Base-by-base conservation (phyloP, 2,329 filamentous ascomycete genomes). In the Diplodia corticola region DNA sequence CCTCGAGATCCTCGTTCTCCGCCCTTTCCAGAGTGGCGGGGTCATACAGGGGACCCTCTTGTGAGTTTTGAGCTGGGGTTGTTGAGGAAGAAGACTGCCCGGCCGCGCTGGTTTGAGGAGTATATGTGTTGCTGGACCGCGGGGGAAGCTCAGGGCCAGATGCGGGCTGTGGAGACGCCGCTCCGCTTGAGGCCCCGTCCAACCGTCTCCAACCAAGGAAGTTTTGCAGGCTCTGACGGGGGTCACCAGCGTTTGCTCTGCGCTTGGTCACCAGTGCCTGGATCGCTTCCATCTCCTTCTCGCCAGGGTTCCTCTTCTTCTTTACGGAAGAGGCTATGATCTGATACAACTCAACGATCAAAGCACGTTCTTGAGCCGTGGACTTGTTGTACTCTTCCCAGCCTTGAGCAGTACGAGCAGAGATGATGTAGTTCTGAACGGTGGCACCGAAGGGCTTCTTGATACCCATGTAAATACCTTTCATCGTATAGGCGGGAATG, bases 401-500 rank as follows among this genome's bases (percentile, higher is more conserved):
- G 1, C 92, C 92, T 75, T 96, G 91, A 0, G 88, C 83, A 57
- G 91, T 90, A 53, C 92, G 84, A 2, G 91, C 90, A 1, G 91
- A 86, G 53, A 92, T 86, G 69, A 96, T 91, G 74, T 94, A 94
- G 70, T 91, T 92, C 57, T 91, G 83, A 20, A 92, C 87, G 68
- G 87, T 91, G 51, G 85, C 87, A 26, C 89, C 87, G 70, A 92
- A 89, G 53, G 85, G 78, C 69, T 89, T 92, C 68, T 88, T 84
- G 63, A 95, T 83, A 74, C 94, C 90, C 48, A 91, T 90, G 71
- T 94, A 88, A 0, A 95, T 83, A 2, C 93, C 93, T 74, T 93
- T 91, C 82, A 93, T 90, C 3, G 91, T 86, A 73, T 95, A 96
- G 5, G 89, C 93, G 0, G 92, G 91, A 4, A 96, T 78, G 1